A percentile compares a stretch with the other conserved stretches of the same genome.
Conservation (phyloP, 495 filamentous ascomycete species). For the Cetradonia linearis region DNA sequence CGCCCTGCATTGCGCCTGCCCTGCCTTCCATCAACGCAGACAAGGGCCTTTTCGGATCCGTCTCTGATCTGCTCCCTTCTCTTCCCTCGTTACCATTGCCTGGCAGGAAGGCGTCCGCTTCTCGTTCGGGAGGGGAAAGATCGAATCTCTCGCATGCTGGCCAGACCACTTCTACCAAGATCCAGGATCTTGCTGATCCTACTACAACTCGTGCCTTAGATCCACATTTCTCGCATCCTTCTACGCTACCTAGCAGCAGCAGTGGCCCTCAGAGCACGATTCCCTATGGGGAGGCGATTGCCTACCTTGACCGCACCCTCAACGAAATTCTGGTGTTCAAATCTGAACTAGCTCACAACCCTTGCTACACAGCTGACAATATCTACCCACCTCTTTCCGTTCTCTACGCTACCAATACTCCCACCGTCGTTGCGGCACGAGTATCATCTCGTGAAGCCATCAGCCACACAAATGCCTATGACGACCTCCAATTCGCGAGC, state of each 20-base stretch:
- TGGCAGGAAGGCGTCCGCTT: conserved; percentile 1
- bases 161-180: conserved; percentile 21
- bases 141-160: conserved; percentile 18
- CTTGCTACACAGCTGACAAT: conserved; percentile 50
- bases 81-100: conserved; percentile 18
- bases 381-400: conserved; percentile 72
- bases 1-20: conserved; percentile 60
- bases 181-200: conserved; percentile 25
- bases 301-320: conserved; percentile 72
- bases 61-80: conserved; percentile 28
- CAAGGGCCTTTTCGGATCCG: conserved; percentile 37
- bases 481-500: conserved; percentile 74
- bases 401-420: conserved; percentile 80
- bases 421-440: conserved; percentile 71
- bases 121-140: conserved; percentile 5
- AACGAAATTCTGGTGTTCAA: conserved; percentile 63
- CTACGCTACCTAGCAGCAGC: conserved; percentile 31
- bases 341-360: conserved; percentile 51
- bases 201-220: conserved; percentile 28
- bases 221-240: conserved; percentile 35
- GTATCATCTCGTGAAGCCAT: conserved; percentile 61
- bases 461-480: conserved; percentile 67
- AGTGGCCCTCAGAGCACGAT: conserved; percentile 35
- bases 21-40: conserved; percentile 36
- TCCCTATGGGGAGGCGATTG: conserved; percentile 44